Evolutionary conservation across 2,329 filamentous ascomycete genomes (phyloP).

Genomic region (Colletotrichum euphorbiae): DNA sequence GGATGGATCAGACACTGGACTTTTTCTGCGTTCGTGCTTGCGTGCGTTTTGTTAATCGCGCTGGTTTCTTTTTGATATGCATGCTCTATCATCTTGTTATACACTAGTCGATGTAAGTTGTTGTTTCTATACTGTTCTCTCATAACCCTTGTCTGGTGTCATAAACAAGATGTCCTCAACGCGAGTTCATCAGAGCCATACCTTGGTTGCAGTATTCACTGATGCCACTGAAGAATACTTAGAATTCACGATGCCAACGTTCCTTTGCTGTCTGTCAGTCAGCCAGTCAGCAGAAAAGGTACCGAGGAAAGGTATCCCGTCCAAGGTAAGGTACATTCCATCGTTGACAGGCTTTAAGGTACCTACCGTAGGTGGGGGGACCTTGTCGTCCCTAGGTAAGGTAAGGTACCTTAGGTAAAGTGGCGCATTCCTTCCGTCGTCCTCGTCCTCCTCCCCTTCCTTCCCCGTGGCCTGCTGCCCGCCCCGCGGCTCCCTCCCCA

Average conservation of each 20-base stretch:
- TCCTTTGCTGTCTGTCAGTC: not conserved
- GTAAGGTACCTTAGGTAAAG: too few species aligned
- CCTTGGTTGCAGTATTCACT: too few species aligned
- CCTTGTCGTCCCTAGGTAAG: not conserved
- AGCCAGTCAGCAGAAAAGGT: not conserved
- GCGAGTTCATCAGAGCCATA: not conserved
- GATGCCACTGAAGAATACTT: not conserved
- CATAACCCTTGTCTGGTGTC: too few species aligned
- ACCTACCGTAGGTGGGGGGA: too few species aligned
- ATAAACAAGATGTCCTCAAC: too few species aligned
- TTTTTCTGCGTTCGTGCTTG: too few species aligned
- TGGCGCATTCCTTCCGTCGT: not conserved
- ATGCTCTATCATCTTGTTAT: too few species aligned
- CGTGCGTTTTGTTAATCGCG: too few species aligned
- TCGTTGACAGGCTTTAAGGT: not conserved
- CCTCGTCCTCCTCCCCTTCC: not conserved
- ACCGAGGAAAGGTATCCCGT: not conserved
- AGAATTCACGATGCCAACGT: not conserved
- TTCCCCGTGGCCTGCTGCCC: slow-evolving; percentile 27
- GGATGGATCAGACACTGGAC: not conserved
- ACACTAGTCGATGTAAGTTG: too few species aligned
- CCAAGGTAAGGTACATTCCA: not conserved
- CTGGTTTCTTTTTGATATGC: too few species aligned
- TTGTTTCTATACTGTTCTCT: too few species aligned
- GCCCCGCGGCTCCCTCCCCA: slow-evolving; percentile 39